Base-by-base conservation (phyloP, 306 rosid species). In the Lathyrus aphaca region DNA sequence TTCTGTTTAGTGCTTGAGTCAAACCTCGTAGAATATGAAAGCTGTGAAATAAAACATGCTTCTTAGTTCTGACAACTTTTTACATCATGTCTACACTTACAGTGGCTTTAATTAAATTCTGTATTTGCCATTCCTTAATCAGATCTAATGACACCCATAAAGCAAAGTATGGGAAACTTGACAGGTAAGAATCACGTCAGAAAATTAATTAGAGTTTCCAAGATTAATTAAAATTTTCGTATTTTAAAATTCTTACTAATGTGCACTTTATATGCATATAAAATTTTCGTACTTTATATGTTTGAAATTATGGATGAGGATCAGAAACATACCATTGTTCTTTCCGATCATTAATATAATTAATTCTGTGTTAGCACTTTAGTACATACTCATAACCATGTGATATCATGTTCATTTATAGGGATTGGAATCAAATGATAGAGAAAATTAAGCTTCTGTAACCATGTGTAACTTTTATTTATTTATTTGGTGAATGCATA, bases 371-470 rank as follows among this genome's bases (percentile, higher is more conserved):
- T 67, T 62, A 71, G 14, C 19, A 69, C 50, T 54, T 30, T 59
- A 43, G 74, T 63, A 80, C 68, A 48, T 59, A 51, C 76, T 63
- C 82, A 64, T 77, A 57, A 66, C 57, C 82, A 69, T 57, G 80
- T 77, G 77, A 69, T 27, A 44, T 64, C 74, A 32, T 51, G 4
- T 56, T 67, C 45, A 54, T 67, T 63, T 73, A 53, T 68, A 35
- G 64, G 73, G 40, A 64, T 77, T 44, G 57, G 60, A 29, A 79
- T 68, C 63, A 35, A 5, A 60, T 59, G 37, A 66, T 76, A 35
- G 25, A 68, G 50, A 23, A 45, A 72, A 76, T 62, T 68, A 12
- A 39, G 54, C 4, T 62, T 54, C 6, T 18, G 14, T 44, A 68
- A 11, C 45, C 56, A 49, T 54, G 40, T 29, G 53, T 30, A 72